Conservation (phyloP, 2,329 filamentous ascomycete species). For the Xylariales sp. region DNA sequence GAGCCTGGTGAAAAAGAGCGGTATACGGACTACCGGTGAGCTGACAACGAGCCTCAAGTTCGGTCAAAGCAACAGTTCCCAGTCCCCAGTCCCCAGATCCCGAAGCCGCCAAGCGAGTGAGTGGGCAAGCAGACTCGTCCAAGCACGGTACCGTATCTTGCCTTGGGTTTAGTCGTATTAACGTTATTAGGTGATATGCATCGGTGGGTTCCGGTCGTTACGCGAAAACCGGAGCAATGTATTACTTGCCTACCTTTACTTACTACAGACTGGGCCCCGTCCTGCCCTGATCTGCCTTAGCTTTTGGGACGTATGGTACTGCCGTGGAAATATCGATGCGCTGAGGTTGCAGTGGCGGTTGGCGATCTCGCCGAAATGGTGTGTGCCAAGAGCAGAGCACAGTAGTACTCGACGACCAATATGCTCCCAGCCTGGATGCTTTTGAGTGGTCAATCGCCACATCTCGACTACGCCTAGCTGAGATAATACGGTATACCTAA, state of each 20-base stretch:
- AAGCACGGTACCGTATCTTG: neutral
- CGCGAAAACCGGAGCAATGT: slow-evolving; percentile 6
- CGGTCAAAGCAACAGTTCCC: slow-evolving; percentile 6
- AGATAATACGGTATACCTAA: neutral
- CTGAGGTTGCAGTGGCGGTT: slow-evolving; percentile 21
- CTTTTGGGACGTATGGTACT: neutral
- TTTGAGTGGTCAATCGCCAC: neutral
- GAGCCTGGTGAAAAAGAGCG: slow-evolving; percentile 4
- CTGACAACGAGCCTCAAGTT: slow-evolving; percentile 21
- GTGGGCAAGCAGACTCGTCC: neutral
- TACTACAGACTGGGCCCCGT: too few species aligned
- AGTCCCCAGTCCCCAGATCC: neutral
- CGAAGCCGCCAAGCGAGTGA: neutral
- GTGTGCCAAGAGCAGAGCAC: slow-evolving; percentile 12
- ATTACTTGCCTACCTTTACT: neutral
- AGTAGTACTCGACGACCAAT: slow-evolving; percentile 14
- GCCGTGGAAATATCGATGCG: slow-evolving; percentile 7
- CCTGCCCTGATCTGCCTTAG: neutral
- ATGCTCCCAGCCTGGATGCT: neutral
- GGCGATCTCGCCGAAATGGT: slow-evolving; percentile 11
- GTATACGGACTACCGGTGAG: slow-evolving; percentile 13
- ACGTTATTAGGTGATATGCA: slow-evolving; percentile 9
- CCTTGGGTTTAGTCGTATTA: slow-evolving; percentile 8
- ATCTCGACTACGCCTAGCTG: slow-evolving; percentile 1
- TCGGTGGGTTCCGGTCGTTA: slow-evolving; percentile 20